Evolutionary conservation across 148 eudicot genomes (phyloP).

Genomic region (Fagopyrum homotropicum): DNA sequence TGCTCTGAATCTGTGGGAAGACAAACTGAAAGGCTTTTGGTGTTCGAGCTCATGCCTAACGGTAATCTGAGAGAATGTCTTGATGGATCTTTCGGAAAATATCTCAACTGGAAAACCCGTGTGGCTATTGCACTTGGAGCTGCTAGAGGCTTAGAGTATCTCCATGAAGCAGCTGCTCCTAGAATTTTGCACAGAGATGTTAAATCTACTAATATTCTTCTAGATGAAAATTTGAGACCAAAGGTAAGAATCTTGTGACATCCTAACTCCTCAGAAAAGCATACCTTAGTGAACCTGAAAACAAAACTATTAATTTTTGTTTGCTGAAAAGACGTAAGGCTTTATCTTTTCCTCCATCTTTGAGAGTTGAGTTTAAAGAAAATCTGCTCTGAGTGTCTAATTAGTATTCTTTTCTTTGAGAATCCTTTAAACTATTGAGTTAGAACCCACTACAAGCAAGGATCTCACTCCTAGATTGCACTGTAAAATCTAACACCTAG

Average conservation of each 20-base stretch:
- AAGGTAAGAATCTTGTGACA: constrained; percentile 36
- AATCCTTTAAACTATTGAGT: background rate
- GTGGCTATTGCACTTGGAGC: constrained; percentile 85
- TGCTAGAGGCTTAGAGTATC: constrained; percentile 95
- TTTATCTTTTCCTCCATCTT: background rate
- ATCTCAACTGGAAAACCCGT: constrained; percentile 72
- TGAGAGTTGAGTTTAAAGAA: background rate
- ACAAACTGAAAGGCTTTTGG: constrained; percentile 63
- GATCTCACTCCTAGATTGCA: too few relatives aligned
- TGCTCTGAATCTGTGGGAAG: constrained; percentile 66
- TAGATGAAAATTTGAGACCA: constrained; percentile 81
- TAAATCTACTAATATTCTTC: constrained; percentile 79
- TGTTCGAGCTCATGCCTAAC: constrained; percentile 70
- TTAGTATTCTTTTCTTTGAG: background rate
- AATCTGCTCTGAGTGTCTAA: background rate
- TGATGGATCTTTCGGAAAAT: constrained; percentile 57
- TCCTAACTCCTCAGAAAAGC: background rate
- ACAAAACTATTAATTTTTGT: background rate
- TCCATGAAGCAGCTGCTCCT: constrained; percentile 97
- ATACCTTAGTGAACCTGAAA: background rate
- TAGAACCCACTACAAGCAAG: too few relatives aligned
- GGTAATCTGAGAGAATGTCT: constrained; percentile 83
- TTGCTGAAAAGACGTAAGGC: background rate
- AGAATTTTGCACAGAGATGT: constrained; percentile 95
- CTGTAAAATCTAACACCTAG: too few relatives aligned